Percentiles rank a stretch among this genome's conserved stretches.
Conservation (phyloP, 345 rosid species). For the Eucalyptus curtisii region DNA sequence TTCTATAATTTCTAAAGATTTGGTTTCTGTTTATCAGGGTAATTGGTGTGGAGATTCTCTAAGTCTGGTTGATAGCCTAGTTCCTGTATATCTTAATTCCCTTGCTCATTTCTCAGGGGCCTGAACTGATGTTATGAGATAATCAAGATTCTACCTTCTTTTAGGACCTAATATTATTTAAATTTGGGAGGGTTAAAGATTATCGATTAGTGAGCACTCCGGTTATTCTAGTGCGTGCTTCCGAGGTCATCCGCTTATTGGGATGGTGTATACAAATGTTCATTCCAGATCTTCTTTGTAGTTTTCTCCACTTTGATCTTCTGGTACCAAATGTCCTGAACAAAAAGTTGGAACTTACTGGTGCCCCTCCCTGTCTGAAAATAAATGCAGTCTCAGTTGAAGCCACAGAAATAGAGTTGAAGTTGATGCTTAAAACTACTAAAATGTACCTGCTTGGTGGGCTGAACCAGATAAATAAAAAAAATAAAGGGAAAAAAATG, state of each 20-base stretch:
- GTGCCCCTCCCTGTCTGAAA: neutral
- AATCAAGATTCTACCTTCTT: neutral
- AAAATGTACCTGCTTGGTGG: neutral
- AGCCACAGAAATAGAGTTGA: neutral
- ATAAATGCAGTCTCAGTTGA: neutral
- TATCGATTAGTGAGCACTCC: neutral
- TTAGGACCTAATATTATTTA: neutral
- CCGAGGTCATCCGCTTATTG: neutral
- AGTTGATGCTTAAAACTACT: neutral
- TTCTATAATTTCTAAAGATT: neutral
- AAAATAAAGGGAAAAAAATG: neutral
- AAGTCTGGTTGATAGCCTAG: neutral
- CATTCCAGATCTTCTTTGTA: neutral
- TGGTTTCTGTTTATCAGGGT: neutral
- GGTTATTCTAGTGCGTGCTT: neutral
- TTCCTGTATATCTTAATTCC: neutral
- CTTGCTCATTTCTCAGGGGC: neutral
- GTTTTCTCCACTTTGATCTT: neutral
- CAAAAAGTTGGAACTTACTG: neutral
- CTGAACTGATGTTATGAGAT: neutral
- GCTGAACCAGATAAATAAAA: neutral
- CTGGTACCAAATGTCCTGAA: neutral
- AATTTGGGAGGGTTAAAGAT: neutral
- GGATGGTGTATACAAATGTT: neutral
- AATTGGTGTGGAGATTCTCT: neutral